Conservation (phyloP, 192 early-diverging fungal species). For the Backusella circina region DNA sequence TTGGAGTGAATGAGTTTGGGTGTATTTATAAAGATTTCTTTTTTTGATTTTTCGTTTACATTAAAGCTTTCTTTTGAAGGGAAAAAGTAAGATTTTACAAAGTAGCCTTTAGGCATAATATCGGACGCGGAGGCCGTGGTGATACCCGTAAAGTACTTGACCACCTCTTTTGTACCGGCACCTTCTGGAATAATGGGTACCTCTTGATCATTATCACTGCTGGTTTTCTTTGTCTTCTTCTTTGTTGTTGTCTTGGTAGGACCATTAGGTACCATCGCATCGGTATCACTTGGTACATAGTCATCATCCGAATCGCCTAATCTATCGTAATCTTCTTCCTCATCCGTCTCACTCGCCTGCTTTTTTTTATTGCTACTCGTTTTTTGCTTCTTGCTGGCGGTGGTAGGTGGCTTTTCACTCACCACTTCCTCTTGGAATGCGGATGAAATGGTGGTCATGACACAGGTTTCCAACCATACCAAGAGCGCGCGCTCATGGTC, state of each 20-base stretch:
- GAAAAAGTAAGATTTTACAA: conserved; percentile 33
- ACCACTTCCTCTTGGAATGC: not conserved
- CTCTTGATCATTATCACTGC: conserved; percentile 10
- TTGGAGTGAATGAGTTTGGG: too few relatives aligned
- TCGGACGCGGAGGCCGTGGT: not conserved
- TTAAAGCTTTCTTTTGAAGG: conserved; percentile 33
- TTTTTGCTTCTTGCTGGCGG: not conserved
- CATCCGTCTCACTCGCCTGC: not conserved
- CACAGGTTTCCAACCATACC: conserved; percentile 26
- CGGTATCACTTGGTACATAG: conserved; percentile 13
- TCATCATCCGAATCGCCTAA: conserved; percentile 26
- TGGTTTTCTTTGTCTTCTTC: not conserved
- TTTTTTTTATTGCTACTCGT: not conserved
- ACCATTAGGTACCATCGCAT: not conserved
- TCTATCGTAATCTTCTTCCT: not conserved
- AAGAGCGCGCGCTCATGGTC: conserved; percentile 17
- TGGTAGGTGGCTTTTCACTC: not conserved
- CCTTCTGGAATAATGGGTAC: conserved; percentile 4
- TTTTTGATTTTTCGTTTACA: not conserved
- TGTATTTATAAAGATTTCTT: not conserved
- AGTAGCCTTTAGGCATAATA: conserved; percentile 16
- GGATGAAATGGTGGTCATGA: not conserved
- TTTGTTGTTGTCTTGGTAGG: not conserved
- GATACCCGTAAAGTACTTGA: conserved; percentile 1
- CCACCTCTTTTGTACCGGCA: not conserved